Evolutionary conservation across 164 flowering plant genomes (phyloP).

Genomic region (Aristolochia californica): DNA sequence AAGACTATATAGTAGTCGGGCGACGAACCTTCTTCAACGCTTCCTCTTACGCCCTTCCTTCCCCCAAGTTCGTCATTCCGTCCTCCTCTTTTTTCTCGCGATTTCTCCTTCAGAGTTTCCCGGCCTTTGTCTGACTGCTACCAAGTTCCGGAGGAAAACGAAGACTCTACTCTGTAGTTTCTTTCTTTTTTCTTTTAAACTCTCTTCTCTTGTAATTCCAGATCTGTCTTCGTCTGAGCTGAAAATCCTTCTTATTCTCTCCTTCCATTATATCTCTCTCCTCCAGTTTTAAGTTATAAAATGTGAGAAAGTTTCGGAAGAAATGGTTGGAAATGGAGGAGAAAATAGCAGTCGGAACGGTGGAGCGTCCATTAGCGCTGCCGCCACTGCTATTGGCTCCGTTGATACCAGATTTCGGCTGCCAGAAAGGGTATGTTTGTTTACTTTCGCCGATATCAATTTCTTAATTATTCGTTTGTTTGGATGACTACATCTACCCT

Average conservation of each 20-base stretch:
- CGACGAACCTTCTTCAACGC: background rate
- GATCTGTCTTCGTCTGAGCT: background rate
- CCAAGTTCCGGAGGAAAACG: too few species aligned
- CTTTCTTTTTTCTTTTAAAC: background rate
- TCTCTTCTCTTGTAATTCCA: background rate
- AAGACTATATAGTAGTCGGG: background rate
- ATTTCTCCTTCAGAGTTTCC: background rate
- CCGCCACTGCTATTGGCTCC: conserved; percentile 17
- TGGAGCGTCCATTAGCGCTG: conserved; percentile 19
- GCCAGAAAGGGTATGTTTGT: conserved; percentile 14
- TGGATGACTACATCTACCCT: too few species aligned
- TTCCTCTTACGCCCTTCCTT: background rate
- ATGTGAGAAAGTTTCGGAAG: conserved; percentile 9
- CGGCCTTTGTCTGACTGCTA: background rate
- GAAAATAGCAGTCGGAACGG: conserved; percentile 10
- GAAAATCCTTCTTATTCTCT: background rate
- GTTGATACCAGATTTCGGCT: conserved; percentile 17
- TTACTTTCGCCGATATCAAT: background rate
- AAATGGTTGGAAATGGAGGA: conserved; percentile 24
- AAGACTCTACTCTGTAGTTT: background rate
- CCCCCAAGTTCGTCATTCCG: background rate
- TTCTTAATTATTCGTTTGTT: too few species aligned
- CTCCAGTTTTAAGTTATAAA: background rate
- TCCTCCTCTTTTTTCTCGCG: background rate
- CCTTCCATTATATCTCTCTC: background rate